Percentiles rank a stretch among this genome's conserved stretches.
Conservation (phyloP, 192 early-diverging fungal genomes). For the Mortierella antarctica region DNA sequence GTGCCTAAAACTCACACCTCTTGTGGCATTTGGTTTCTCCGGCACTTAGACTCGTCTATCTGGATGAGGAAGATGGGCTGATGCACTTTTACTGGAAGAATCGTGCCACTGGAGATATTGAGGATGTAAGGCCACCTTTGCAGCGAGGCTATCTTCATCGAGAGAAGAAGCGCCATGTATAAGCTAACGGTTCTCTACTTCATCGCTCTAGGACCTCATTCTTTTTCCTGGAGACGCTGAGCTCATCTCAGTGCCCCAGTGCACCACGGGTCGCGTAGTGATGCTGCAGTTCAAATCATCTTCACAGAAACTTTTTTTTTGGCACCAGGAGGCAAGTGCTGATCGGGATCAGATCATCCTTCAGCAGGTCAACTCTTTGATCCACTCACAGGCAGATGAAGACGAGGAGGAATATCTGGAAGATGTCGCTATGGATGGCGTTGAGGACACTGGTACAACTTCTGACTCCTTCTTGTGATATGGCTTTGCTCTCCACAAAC, state of each 20-base stretch:
- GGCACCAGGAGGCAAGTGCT: slow-evolving; percentile 81
- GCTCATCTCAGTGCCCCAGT: slow-evolving; percentile 62
- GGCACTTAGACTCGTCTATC: slow-evolving; percentile 60
- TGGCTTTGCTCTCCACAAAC: no score
- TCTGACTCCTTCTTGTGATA: not conserved
- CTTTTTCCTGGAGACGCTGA: slow-evolving; percentile 86
- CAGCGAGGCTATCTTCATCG: not conserved
- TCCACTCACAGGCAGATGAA: slow-evolving; percentile 48
- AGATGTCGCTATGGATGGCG: slow-evolving; percentile 31
- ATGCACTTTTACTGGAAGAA: slow-evolving; percentile 88
- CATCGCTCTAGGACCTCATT: slow-evolving; percentile 64
- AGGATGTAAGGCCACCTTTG: slow-evolving; percentile 19
- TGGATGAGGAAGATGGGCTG: slow-evolving; percentile 74
- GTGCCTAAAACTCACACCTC: not conserved
- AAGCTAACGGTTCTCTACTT: not conserved
- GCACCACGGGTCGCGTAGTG: slow-evolving; percentile 78
- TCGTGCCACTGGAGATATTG: slow-evolving; percentile 55
- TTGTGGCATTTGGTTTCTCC: not conserved
- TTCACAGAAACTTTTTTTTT: slow-evolving; percentile 83
- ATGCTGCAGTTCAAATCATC: slow-evolving; percentile 87
- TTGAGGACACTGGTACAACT: slow-evolving; percentile 2
- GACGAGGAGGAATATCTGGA: slow-evolving; percentile 50
- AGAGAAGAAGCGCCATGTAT: not conserved
- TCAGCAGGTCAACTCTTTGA: slow-evolving; percentile 65
- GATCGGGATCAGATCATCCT: slow-evolving; percentile 68